A percentile compares a stretch with the other conserved stretches of the same genome.
Evolutionary conservation across 208 protist genomes (phyloP).

Genomic region (Leishmania lainsoni): DNA sequence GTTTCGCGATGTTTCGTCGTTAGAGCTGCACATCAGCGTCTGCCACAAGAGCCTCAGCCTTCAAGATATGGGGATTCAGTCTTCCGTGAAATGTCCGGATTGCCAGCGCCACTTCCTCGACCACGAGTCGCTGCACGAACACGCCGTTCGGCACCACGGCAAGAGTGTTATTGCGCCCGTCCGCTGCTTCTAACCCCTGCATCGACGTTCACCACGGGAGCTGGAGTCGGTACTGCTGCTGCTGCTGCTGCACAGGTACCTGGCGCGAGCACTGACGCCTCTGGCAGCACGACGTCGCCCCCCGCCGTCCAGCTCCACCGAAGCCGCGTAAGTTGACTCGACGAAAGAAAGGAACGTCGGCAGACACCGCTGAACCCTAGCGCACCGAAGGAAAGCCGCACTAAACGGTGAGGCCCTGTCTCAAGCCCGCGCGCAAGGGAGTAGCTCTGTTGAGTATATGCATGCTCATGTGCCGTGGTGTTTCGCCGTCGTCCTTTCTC

Average conservation of each 20-base stretch:
- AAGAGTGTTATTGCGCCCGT: constrained; percentile 52
- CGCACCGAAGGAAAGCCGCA: background rate
- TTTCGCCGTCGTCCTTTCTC: background rate
- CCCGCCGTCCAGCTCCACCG: background rate
- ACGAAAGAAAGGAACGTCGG: constrained; percentile 6
- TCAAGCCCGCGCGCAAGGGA: background rate
- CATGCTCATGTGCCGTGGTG: background rate
- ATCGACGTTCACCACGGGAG: background rate
- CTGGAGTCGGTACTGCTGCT: background rate
- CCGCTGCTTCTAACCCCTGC: constrained; percentile 37
- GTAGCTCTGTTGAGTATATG: background rate
- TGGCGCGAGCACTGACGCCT: background rate
- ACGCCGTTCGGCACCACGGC: constrained; percentile 75
- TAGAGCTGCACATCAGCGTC: constrained; percentile 70
- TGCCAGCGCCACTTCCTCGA: constrained; percentile 72
- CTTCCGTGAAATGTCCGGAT: constrained; percentile 46
- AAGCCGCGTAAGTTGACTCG: constrained; percentile 36
- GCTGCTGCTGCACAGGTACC: constrained; percentile 4
- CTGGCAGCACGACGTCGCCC: background rate
- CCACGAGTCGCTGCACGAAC: constrained; percentile 56
- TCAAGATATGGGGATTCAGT: constrained; percentile 50
- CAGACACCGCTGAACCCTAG: background rate
- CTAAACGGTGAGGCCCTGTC: background rate
- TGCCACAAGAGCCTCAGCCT: constrained; percentile 58
- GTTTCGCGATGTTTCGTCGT: constrained; percentile 60